These are phyloP conservation scores for Paraphoma chrysanthemicola DNA, from an alignment of 2,329 filamentous ascomycete genomes.

Conservation along the genomic window DNA sequence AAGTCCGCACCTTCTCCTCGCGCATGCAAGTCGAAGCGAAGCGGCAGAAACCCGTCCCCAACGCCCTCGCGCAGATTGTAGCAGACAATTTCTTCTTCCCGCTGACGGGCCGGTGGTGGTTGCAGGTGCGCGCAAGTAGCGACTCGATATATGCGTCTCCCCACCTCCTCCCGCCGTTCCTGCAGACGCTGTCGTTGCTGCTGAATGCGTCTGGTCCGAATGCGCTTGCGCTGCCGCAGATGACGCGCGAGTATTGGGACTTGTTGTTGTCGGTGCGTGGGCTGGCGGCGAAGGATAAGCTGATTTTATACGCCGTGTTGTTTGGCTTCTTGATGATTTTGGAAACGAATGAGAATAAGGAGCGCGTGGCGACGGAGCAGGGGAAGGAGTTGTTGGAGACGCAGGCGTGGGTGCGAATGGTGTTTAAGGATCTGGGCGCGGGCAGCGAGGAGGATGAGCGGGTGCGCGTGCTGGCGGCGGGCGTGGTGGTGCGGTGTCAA, in stretches of 20 bases:
- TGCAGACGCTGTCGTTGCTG: constrained; percentile 85
- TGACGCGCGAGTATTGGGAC: constrained; percentile 85
- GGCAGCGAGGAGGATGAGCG: constrained; percentile 73
- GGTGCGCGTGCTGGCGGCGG: constrained; percentile 79
- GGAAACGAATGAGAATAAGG: constrained; percentile 79
- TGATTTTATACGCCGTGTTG: constrained; percentile 75
- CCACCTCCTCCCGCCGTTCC: constrained; percentile 76
- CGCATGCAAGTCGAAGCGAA: constrained; percentile 71
- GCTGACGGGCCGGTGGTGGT: constrained; percentile 79
- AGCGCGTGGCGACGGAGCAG: constrained; percentile 74
- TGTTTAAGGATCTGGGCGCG: constrained; percentile 67
- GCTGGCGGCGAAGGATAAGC: constrained; percentile 60
- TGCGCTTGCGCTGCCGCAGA: constrained; percentile 75
- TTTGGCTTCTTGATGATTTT: constrained; percentile 81
- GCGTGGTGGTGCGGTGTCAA: constrained; percentile 76
- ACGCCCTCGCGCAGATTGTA: constrained; percentile 79
- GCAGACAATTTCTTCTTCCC: constrained; percentile 84
- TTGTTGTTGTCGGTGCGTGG: constrained; percentile 77
- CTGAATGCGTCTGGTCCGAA: constrained; percentile 84
- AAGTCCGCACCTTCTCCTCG: constrained; percentile 87
- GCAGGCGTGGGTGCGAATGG: constrained; percentile 79
- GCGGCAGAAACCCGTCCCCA: constrained; percentile 69
- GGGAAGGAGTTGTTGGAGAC: constrained; percentile 83
- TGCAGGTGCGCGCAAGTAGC: constrained; percentile 60
- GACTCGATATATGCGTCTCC: constrained; percentile 74